phyloP scores from a whole-genome alignment of 2,329 filamentous ascomycete genomes.

The Chalara sp. region DNA sequence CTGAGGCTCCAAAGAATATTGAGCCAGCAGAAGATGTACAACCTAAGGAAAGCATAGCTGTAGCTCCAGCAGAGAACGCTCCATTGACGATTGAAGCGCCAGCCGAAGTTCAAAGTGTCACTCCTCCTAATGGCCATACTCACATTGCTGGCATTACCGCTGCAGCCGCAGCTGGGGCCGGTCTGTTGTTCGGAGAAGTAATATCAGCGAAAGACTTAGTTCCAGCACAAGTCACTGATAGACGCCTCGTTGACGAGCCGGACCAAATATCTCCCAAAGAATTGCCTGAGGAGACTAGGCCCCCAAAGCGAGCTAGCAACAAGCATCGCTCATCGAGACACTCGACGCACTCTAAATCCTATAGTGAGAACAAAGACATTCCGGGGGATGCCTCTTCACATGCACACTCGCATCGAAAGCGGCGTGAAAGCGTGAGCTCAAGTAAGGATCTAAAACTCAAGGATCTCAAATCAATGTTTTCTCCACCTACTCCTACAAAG shows the following conservation, averaged over 20 bases:
- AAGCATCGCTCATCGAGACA: conserved; percentile 17
- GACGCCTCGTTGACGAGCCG: not conserved
- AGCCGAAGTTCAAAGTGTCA: not conserved
- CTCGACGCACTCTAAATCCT: conserved; percentile 11
- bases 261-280: not conserved
- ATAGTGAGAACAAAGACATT: conserved; percentile 11
- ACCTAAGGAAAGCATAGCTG: not conserved
- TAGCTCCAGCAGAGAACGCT: not conserved
- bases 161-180: not conserved
- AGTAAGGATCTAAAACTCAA: not conserved
- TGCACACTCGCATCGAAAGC: conserved; percentile 12
- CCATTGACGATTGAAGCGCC: not conserved
- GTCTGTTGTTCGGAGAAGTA: not conserved
- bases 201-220: not conserved
- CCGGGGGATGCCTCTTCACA: conserved; percentile 7
- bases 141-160: not conserved
- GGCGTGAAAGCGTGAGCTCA: conserved; percentile 18
- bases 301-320: not conserved
- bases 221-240: not conserved
- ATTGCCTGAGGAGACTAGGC: not conserved
- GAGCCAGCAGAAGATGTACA: not conserved
- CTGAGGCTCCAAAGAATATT: too few relatives aligned
- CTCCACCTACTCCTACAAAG: conserved; percentile 12
- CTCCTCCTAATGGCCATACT: not conserved
- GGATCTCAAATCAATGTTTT: conserved; percentile 10